Evolutionary conservation across 2,329 filamentous ascomycete genomes (phyloP).

Genomic region (Fusarium coffeatum): DNA sequence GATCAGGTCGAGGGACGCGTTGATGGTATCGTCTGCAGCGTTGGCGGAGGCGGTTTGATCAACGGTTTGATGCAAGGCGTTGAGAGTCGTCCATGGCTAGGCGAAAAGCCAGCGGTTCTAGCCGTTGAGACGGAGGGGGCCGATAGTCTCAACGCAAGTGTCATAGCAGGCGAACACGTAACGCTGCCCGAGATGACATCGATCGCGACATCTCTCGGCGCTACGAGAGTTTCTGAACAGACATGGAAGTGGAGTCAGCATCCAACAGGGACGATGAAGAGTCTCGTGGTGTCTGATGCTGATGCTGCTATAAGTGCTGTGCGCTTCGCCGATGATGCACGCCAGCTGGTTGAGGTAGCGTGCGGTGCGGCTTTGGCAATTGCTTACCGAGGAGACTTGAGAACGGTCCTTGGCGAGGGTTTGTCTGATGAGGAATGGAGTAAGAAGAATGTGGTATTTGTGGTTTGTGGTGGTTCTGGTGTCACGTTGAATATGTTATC

Average conservation of each 20-base stretch:
- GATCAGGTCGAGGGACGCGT: conserved; percentile 60
- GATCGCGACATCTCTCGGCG: conserved; percentile 79
- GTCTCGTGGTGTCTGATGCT: conserved; percentile 58
- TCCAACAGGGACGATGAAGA: conserved; percentile 51
- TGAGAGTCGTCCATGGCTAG: conserved; percentile 56
- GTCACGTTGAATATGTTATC: conserved; percentile 71
- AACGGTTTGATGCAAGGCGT: conserved; percentile 80
- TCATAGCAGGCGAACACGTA: conserved; percentile 67
- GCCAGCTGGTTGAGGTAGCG: conserved; percentile 83
- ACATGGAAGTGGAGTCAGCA: conserved; percentile 73
- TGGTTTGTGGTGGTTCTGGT: conserved; percentile 84
- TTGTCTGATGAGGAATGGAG: conserved; percentile 68
- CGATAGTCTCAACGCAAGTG: conserved; percentile 72
- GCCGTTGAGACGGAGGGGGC: conserved; percentile 82
- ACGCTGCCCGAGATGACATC: conserved; percentile 79
- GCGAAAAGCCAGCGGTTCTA: conserved; percentile 64
- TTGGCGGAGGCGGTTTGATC: conserved; percentile 84
- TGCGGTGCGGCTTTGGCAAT: conserved; percentile 84
- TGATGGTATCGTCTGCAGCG: conserved; percentile 79
- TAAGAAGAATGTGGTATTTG: conserved; percentile 79
- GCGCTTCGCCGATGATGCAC: conserved; percentile 82
- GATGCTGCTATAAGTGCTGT: conserved; percentile 84
- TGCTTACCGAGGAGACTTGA: conserved; percentile 72
- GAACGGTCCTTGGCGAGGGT: conserved; percentile 66
- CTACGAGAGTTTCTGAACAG: conserved; percentile 74